phyloP scores from a whole-genome alignment of 1,284 basidiomycete species.

The Heterobasidion annosum region DNA sequence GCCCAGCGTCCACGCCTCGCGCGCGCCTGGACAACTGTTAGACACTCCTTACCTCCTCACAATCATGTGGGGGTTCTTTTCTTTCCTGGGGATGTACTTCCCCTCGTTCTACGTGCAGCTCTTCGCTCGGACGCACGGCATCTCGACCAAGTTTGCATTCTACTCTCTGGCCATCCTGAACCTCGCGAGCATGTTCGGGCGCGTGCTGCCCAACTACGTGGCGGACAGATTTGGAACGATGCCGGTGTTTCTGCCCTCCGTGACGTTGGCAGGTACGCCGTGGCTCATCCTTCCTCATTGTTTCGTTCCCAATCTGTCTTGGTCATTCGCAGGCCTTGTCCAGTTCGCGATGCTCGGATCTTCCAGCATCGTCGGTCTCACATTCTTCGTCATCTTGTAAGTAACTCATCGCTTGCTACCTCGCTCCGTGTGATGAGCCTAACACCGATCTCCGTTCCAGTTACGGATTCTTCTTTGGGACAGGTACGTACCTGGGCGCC shows the following conservation, averaged over 20 bases:
- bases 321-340: conserved; percentile 8
- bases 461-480: conserved; percentile 19
- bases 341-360: conserved; percentile 17
- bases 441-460: neutral
- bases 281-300: neutral
- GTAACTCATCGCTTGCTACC: neutral
- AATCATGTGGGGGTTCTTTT: conserved; percentile 13
- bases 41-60: conserved; percentile 13
- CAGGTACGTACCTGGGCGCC: conserved; percentile 1
- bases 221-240: conserved; percentile 16
- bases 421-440: neutral
- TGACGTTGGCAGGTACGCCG: conserved; percentile 11
- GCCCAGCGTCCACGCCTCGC: too few relatives aligned
- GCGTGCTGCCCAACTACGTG: conserved; percentile 15
- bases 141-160: conserved; percentile 13
- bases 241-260: conserved; percentile 14
- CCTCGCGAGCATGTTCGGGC: conserved; percentile 15
- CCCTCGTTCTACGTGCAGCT: conserved; percentile 21
- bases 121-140: conserved; percentile 14
- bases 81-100: conserved; percentile 16
- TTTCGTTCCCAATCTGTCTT: neutral
- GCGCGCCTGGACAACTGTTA: neutral
- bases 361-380: conserved; percentile 13
- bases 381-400: conserved; percentile 14
- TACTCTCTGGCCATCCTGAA: conserved; percentile 19